Evolutionary conservation across 331 rosid genomes (phyloP).

Genomic region (Rhamnella rubrinervis): DNA sequence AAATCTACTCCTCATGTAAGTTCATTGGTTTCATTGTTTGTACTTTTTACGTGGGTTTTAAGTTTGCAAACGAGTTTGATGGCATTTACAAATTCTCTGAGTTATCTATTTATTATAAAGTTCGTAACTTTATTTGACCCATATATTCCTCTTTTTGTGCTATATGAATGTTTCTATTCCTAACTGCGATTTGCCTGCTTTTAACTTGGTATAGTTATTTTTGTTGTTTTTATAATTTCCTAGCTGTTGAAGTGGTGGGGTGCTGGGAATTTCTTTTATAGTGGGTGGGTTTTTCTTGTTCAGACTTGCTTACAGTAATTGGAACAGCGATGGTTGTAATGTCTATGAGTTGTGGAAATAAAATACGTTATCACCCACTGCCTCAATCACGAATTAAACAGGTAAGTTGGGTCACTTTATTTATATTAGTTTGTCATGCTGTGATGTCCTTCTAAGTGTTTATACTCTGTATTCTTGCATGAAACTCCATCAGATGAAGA

Average conservation of each 20-base stretch:
- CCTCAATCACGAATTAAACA: conserved; percentile 19
- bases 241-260: background rate
- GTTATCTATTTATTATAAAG: too few species aligned
- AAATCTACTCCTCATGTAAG: too few species aligned
- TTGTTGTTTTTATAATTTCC: too few species aligned
- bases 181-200: too few species aligned
- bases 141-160: too few species aligned
- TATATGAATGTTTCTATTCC: too few species aligned
- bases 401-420: conserved; percentile 21
- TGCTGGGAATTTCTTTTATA: background rate
- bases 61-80: too few species aligned
- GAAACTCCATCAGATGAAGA: background rate
- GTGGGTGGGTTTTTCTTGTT: background rate
- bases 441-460: background rate
- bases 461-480: background rate
- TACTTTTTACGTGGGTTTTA: too few species aligned
- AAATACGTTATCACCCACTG: conserved; percentile 6
- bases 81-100: too few species aligned
- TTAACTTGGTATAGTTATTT: too few species aligned
- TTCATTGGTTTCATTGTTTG: too few species aligned
- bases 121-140: too few species aligned
- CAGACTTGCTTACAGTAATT: background rate
- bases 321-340: conserved; percentile 11
- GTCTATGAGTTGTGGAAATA: conserved; percentile 16
- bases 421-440: background rate